Evolutionary conservation across 768 basidiomycete genomes (phyloP), one percentile per base, ranked within the genome.

Genomic region (Termitomyces heimii): DNA sequence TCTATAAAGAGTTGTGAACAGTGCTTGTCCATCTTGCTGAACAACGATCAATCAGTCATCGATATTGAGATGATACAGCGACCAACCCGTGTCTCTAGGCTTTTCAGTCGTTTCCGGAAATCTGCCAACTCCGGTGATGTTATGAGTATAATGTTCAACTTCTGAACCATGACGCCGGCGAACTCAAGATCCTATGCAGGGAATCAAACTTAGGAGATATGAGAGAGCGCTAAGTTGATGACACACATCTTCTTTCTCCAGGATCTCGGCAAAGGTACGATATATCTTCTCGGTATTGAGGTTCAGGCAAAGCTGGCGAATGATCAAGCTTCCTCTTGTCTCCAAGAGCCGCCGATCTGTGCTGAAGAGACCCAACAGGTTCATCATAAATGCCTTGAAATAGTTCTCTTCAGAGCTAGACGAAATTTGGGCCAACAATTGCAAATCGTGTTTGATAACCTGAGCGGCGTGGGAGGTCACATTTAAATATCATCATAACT

Each of bases 371-470:
- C 94, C 91, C 26, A 99, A 77, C 2, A 99, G 82, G 61, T 97
- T 97, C 67, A 87, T 84, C 93, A 98, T 95, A 72, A 98, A 97
- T 1, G 85, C 82, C 54, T 89, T 92, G 75, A 98, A 98, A 72
- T 98, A 98, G 45, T 85, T 85, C 67, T 98, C 96, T 65, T 96
- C 94, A 5, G 96, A 95, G 61, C 85, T 89, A 1, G 94, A 94
- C 0, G 94, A 97, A 55, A 99, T 99, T 65, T 98, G 97, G 0
- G 97, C 96, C 12, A 99, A 80, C 14, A 99, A 83, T 64, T 96
- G 95, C 53, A 99, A 71, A 67, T 99, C 95, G 62, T 95, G 88
- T 70, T 96, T 98, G 70, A 99, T 94, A 34, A 99, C 93, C 89
- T 91, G 22, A 32, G 24, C 31, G 31, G 40, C 16, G 34, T n/a